phyloP scores from a whole-genome alignment of 2,329 filamentous ascomycete species.

The Canariomyces notabilis region DNA sequence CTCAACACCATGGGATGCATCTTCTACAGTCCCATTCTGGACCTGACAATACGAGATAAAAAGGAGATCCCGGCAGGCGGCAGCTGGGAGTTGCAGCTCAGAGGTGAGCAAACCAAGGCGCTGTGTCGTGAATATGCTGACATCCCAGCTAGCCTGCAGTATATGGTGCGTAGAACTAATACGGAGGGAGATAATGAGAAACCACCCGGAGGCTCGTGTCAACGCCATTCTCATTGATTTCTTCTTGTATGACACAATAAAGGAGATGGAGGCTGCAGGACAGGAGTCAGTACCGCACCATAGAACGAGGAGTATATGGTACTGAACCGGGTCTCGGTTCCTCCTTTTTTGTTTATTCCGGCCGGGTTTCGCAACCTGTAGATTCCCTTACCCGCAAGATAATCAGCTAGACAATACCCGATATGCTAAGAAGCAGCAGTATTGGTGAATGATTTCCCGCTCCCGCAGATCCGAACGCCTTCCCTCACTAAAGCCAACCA shows the following conservation, averaged over 20 bases:
- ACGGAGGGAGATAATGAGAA: conserved; percentile 67
- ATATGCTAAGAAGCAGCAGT: neutral
- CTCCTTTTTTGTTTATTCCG: no score
- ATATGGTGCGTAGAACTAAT: conserved; percentile 96
- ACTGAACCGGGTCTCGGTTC: conserved; percentile 54
- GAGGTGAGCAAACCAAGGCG: conserved; percentile 48
- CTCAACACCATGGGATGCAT: conserved; percentile 77
- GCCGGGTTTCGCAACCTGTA: neutral
- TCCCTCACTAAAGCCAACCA: neutral
- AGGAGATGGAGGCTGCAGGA: conserved; percentile 66
- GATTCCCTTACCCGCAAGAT: neutral
- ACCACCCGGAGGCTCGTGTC: conserved; percentile 64
- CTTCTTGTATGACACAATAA: conserved; percentile 92
- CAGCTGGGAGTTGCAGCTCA: conserved; percentile 78
- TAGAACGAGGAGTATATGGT: conserved; percentile 91
- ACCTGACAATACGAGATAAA: conserved; percentile 61
- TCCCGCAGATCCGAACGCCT: conserved; percentile 8
- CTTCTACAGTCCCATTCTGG: conserved; percentile 75
- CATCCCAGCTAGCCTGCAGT: conserved; percentile 61
- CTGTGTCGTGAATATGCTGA: neutral
- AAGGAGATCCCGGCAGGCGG: conserved; percentile 66
- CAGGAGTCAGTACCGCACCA: conserved; percentile 71
- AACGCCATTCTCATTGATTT: conserved; percentile 97
- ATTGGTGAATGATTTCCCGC: neutral
- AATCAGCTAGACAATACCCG: conserved; percentile 6